These are phyloP conservation scores for Eucalyptus sideroxylon DNA, from an alignment of 345 rosid genomes.

Conservation along the genomic window DNA sequence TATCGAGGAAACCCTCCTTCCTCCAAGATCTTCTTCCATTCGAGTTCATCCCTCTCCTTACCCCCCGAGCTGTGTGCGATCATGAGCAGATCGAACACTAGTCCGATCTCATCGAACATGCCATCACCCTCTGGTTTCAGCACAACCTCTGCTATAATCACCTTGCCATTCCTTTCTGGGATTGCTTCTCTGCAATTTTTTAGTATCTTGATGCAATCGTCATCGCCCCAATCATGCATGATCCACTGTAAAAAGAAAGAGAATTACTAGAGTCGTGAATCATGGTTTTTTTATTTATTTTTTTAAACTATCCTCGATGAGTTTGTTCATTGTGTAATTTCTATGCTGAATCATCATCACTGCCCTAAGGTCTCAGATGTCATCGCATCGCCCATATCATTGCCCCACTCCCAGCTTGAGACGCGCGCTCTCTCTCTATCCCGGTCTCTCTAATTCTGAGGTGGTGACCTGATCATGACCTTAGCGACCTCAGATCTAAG, in stretches of 20 bases:
- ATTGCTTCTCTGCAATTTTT: slow-evolving; percentile 8
- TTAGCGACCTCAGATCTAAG: neutral
- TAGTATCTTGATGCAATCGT: slow-evolving; percentile 3
- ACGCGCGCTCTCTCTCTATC: neutral
- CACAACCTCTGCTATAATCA: slow-evolving; percentile 5
- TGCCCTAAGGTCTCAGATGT: neutral
- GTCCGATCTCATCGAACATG: neutral
- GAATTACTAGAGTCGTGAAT: neutral
- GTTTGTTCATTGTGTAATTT: neutral
- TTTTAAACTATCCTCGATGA: neutral
- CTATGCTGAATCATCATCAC: neutral
- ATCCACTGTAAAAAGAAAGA: neutral
- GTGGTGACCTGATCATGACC: neutral
- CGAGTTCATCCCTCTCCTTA: slow-evolving; percentile 5
- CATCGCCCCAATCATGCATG: slow-evolving; percentile 15
- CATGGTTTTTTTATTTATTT: neutral
- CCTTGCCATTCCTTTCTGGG: neutral
- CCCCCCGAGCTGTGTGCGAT: slow-evolving; percentile 2
- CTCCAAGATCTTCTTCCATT: slow-evolving; percentile 15
- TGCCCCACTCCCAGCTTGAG: neutral
- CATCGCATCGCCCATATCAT: neutral
- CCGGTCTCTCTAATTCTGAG: neutral
- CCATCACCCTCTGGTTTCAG: neutral
- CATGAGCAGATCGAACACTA: slow-evolving; percentile 9
- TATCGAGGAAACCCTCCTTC: slow-evolving; percentile 16